Base-by-base conservation (phyloP, 495 filamentous ascomycete species). In the Lasiosphaeris hirsuta region DNA sequence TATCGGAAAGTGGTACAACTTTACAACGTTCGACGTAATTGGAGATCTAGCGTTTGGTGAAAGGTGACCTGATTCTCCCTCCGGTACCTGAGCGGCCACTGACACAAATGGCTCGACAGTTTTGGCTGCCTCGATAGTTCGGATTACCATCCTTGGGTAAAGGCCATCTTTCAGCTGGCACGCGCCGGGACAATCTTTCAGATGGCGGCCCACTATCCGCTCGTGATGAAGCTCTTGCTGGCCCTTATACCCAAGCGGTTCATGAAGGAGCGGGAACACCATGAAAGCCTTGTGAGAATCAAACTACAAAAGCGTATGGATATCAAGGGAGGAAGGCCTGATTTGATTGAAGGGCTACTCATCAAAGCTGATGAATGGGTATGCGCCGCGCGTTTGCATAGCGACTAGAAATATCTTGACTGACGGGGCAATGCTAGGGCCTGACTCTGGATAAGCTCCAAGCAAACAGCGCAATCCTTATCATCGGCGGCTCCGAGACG, bases 41-140 rank as follows among this genome's bases (percentile, higher is more conserved):
- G 83, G 82, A 3, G 81, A 86, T 58, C 66, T 87, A 15, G 75
- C 75, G 8, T 85, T 86, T 69, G 82, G 80, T 1, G 75, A 85
- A 55, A 57, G 68, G 50, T 63, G 33, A 8, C 47, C 46, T 1
- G 18, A 3, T 14, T 13, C 36, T n/a, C n/a, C 37, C 10, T 33
- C 5, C 6, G 15, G 13, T 0, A 5, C 8, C 5, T 14, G 1
- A 17, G 10, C 11, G n/a, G n/a, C 9, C 15, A 49, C 49, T 63
- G 38, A 56, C 47, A 30, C 35, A 13, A 9, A n/a, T 60, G 38
- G 56, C 36, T 14, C 14, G 10, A 9, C 36, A 72, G 75, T 15
- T 86, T 88, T 38, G 75, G 75, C 11, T 81, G 80, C 40, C 64
- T 87, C 9, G 64, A 81, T 17, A 70, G 64, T 9, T 69, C 69